Evolutionary conservation across 495 filamentous ascomycete genomes (phyloP).

Genomic region (Penicillium herquei): DNA sequence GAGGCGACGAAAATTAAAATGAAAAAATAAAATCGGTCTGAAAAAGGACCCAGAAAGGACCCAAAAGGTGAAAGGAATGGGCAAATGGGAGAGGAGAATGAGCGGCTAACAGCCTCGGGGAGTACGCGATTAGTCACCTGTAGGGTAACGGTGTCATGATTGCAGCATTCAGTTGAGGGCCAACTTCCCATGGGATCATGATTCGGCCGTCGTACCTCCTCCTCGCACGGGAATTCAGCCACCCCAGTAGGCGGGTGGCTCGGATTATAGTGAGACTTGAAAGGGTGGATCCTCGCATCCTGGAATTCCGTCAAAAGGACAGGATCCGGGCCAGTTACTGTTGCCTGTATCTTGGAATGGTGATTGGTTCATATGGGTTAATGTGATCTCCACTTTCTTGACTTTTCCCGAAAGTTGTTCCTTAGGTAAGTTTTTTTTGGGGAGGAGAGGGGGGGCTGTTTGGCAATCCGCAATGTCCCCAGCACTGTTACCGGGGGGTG

Average conservation of each 20-base stretch:
- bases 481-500: too few relatives aligned
- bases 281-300: conserved; percentile 21
- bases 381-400: neutral
- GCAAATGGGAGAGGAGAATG: conserved; percentile 7
- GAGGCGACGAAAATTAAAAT: neutral
- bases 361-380: conserved; percentile 3
- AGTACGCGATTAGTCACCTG: conserved; percentile 25
- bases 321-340: conserved; percentile 18
- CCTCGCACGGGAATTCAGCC: conserved; percentile 16
- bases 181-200: conserved; percentile 18
- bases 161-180: conserved; percentile 1
- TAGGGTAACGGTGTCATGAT: conserved; percentile 20
- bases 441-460: too few relatives aligned
- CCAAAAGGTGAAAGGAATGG: conserved; percentile 1
- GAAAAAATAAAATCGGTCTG: neutral
- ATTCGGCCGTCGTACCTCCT: conserved; percentile 15
- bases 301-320: conserved; percentile 23
- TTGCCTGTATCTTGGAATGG: neutral
- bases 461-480: too few relatives aligned
- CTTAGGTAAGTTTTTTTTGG: neutral
- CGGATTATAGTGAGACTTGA: conserved; percentile 23
- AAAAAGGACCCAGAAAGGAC: neutral
- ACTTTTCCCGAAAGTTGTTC: neutral
- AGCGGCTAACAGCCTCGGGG: conserved; percentile 22
- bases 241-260: conserved; percentile 23